These are phyloP conservation scores for Aspergillus hortae DNA, from an alignment of 2,329 filamentous ascomycete genomes.

Conservation along the genomic window DNA sequence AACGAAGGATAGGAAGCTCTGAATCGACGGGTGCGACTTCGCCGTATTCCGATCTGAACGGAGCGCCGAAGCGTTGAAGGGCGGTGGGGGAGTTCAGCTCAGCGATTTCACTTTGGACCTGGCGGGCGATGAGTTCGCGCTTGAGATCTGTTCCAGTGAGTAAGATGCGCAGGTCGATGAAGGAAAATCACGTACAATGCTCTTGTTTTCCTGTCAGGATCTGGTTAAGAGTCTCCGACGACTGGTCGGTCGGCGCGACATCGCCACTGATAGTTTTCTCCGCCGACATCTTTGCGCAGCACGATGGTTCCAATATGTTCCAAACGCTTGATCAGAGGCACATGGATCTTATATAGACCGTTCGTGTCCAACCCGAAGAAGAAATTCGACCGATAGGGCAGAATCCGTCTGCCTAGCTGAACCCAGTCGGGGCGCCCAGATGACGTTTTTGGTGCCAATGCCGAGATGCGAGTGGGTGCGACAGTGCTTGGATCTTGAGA, in stretches of 20 bases:
- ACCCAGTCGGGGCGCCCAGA: slow-evolving; percentile 5
- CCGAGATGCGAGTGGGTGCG: slow-evolving; percentile 7
- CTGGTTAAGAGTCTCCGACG: slow-evolving; percentile 35
- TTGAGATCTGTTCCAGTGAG: slow-evolving; percentile 69
- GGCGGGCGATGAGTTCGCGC: slow-evolving; percentile 84
- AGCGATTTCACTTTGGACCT: slow-evolving; percentile 84
- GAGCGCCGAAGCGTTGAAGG: slow-evolving; percentile 89
- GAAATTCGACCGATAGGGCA: slow-evolving; percentile 5
- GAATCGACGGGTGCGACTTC: slow-evolving; percentile 92
- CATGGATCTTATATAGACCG: slow-evolving; percentile 7
- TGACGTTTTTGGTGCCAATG: slow-evolving; percentile 21
- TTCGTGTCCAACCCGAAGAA: neutral
- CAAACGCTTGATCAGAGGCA: slow-evolving; percentile 8
- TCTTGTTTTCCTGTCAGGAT: slow-evolving; percentile 93
- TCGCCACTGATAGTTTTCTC: slow-evolving; percentile 5
- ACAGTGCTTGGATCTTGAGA: neutral
- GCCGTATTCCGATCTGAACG: slow-evolving; percentile 87
- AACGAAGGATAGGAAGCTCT: slow-evolving; percentile 86
- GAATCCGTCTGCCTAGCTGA: slow-evolving; percentile 32
- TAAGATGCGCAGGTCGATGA: neutral
- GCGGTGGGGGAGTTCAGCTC: slow-evolving; percentile 95
- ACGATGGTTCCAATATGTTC: slow-evolving; percentile 3
- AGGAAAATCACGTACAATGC: slow-evolving; percentile 64
- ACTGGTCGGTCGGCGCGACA: slow-evolving; percentile 4
- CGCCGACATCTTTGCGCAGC: slow-evolving; percentile 9